Conservation (phyloP, 169 alveolate genomes). For the Plasmodium vinckei region DNA sequence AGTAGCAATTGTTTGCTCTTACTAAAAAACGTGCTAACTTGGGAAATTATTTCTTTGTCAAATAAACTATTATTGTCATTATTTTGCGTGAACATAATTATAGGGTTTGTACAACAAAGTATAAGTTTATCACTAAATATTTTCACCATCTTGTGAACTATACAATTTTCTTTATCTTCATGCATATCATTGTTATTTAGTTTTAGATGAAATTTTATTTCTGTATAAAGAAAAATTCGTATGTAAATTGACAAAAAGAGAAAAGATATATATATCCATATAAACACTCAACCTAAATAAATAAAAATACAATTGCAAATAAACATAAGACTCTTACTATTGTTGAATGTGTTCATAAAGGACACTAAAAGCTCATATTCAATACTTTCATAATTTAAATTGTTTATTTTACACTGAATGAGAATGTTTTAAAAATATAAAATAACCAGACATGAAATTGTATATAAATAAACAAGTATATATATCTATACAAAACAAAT, state of each 20-base stretch:
- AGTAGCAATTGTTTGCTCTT: background rate
- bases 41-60: conserved; percentile 35
- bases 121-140: conserved; percentile 51
- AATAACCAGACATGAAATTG: background rate
- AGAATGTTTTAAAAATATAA: conserved; percentile 1
- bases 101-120: conserved; percentile 44
- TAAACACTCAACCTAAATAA: background rate
- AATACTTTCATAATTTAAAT: conserved; percentile 17
- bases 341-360: conserved; percentile 57
- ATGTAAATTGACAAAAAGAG: background rate
- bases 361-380: conserved; percentile 61
- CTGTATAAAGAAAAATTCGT: conserved; percentile 12
- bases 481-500: background rate
- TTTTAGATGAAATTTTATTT: conserved; percentile 46
- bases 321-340: conserved; percentile 5
- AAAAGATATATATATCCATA: background rate
- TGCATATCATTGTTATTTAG: conserved; percentile 20
- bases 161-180: conserved; percentile 33
- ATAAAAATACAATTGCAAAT: background rate
- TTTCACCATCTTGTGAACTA: conserved; percentile 45
- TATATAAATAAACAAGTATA: background rate
- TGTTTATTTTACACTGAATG: conserved; percentile 46
- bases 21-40: conserved; percentile 39
- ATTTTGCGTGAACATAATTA: conserved; percentile 18
- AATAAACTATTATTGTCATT: conserved; percentile 22